Percentiles rank a stretch among this genome's conserved stretches.
Conservation (phyloP, 352 stramenopile species). For the Globisporangium takayamanum region DNA sequence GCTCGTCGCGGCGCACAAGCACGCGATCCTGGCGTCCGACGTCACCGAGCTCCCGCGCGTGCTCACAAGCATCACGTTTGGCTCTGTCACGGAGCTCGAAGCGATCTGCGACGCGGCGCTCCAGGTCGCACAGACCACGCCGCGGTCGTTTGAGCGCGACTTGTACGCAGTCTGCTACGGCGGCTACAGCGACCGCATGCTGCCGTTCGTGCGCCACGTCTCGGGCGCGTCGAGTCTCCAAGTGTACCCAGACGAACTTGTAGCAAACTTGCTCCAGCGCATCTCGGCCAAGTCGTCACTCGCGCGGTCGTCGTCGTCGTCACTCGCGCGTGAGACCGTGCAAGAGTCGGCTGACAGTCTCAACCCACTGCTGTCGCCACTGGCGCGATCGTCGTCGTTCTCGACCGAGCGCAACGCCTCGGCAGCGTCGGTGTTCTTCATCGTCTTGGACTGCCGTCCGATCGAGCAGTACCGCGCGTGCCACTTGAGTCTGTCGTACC, state of each 20-base stretch:
- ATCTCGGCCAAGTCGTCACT: conserved; percentile 16
- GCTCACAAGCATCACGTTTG: conserved; percentile 67
- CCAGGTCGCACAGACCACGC: conserved; percentile 54
- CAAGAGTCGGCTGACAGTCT: conserved; percentile 10
- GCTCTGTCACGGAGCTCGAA: conserved; percentile 46
- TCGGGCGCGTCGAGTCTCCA: conserved; percentile 71
- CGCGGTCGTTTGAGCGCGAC: conserved; percentile 72
- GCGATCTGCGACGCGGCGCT: conserved; percentile 46
- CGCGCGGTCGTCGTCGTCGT: neutral
- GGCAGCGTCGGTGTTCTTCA: conserved; percentile 53
- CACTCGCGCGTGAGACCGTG: neutral
- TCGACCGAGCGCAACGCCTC: conserved; percentile 30
- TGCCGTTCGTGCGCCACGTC: conserved; percentile 65
- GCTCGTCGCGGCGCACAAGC: conserved; percentile 54
- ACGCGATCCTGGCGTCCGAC: conserved; percentile 56
- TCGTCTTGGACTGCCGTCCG: conserved; percentile 78
- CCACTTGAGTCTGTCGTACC: conserved; percentile 80
- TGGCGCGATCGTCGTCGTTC: conserved; percentile 23
- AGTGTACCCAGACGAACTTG: conserved; percentile 77
- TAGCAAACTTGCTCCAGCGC: conserved; percentile 66
- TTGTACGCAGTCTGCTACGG: conserved; percentile 82
- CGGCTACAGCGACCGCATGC: conserved; percentile 55
- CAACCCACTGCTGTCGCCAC: conserved; percentile 30
- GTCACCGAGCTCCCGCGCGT: conserved; percentile 78
- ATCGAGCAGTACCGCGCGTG: conserved; percentile 70